phyloP scores from a whole-genome alignment of 768 basidiomycete species.

The button mushroom (Agaricus bisporus) region DNA sequence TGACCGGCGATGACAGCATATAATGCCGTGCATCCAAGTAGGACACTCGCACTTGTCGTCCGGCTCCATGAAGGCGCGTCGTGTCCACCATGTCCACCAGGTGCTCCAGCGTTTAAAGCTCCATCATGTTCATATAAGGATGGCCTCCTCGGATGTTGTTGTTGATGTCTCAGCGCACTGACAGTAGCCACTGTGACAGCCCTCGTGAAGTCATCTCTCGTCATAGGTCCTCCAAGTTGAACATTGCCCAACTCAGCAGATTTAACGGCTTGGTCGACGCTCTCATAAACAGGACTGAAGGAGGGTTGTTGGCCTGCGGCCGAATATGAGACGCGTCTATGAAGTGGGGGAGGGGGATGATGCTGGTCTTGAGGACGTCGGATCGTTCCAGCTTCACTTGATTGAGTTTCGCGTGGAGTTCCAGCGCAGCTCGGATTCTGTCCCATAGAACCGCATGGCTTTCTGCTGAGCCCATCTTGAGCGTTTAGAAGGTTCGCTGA shows the following conservation, averaged over 20 bases:
- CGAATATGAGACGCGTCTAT: constrained; percentile 55
- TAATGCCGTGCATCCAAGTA: constrained; percentile 83
- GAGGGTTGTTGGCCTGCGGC: constrained; percentile 24
- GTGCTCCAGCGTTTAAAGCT: neutral
- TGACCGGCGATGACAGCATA: constrained; percentile 95
- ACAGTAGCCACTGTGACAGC: constrained; percentile 95
- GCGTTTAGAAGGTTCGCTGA: constrained; percentile 18
- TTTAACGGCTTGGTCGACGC: constrained; percentile 73
- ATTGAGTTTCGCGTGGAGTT: constrained; percentile 27
- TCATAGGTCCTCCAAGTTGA: constrained; percentile 60
- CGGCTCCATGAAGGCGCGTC: constrained; percentile 98
- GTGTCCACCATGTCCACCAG: constrained; percentile 70
- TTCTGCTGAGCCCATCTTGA: neutral
- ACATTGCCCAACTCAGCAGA: constrained; percentile 42
- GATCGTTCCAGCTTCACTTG: neutral
- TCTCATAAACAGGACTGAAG: constrained; percentile 67
- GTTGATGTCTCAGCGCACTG: constrained; percentile 80
- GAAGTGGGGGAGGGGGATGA: constrained; percentile 34
- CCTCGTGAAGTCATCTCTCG: constrained; percentile 85
- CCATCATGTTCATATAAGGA: constrained; percentile 38
- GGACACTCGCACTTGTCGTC: constrained; percentile 79
- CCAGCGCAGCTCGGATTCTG: constrained; percentile 31
- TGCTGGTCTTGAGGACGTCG: constrained; percentile 7
- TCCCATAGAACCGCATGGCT: constrained; percentile 22
- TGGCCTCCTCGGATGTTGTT: constrained; percentile 40